Base-by-base conservation (phyloP, 192 early-diverging fungal genomes). In the Rhizoclosmatium sp. region DNA sequence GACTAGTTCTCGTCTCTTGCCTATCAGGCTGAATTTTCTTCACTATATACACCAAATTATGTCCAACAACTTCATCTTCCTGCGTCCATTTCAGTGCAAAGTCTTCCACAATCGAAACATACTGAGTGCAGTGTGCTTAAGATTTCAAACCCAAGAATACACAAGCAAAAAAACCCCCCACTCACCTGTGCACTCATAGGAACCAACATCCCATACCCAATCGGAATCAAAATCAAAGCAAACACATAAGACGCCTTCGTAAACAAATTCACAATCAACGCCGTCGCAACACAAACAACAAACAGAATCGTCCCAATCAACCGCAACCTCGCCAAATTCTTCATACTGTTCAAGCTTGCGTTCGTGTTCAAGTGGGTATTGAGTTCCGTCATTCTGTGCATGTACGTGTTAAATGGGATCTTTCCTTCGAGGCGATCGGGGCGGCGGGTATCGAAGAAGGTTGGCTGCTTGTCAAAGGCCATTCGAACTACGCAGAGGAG, bases 31-130 rank as follows among this genome's bases (percentile, higher is more conserved):
- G 60, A 31, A 7, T 62, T 21, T 62, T 62, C 14, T 71, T 49
- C 12, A 45, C 69, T 31, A 9, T 16, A 19, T 62, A 75, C 12
- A 47, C n/a, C 7, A 75, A 19, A 47, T 62, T 62, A 1, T 61
- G 5, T 4, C 72, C 72, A 10, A 19, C 42, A 19, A 4, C 19
- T 62, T 62, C 48, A 62, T 75, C 72, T 49, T 75, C 72, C 19
- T 62, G 7, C 4, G 40, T 47, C 72, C 72, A 75, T 21, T 44
- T 45, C 23, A 9, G 14, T 2, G 47, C 44, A 68, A 46, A 31
- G 9, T 4, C 21, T 16, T 68, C 60, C 14, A 62, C 60, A 62
- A 40, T 62, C 5, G 10, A 7, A 40, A 62, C 60, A 23, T 62
- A 62, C 60, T 62, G 16, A 54, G 16, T 54, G 16, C 5, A 54